Conservation (phyloP, 2,329 filamentous ascomycete species). For the Neofusicoccum parvum region DNA sequence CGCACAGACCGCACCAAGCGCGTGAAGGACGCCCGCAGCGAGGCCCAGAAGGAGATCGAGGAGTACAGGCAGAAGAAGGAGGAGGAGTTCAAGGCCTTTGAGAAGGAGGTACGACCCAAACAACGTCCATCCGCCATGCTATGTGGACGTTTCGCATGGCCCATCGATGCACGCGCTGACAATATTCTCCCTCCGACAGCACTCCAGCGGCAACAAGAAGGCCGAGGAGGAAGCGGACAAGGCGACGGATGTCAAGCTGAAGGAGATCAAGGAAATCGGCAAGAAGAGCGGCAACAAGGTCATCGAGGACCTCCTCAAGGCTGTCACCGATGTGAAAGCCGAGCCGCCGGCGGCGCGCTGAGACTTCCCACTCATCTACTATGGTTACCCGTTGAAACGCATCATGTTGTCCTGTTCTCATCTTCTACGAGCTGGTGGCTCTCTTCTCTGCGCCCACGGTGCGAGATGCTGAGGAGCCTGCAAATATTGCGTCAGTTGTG, state of each 20-base stretch:
- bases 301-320: conserved; percentile 77
- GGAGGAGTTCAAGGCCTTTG: conserved; percentile 91
- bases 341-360: conserved; percentile 52
- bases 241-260: conserved; percentile 79
- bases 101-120: conserved; percentile 65
- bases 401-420: conserved; percentile 14
- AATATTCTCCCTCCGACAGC: conserved; percentile 57
- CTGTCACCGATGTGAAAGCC: conserved; percentile 83
- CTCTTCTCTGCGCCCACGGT: background rate
- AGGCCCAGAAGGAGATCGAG: conserved; percentile 97
- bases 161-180: conserved; percentile 6
- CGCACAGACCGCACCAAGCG: conserved; percentile 84
- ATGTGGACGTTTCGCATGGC: background rate
- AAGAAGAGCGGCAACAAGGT: conserved; percentile 79
- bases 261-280: conserved; percentile 78
- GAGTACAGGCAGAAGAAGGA: conserved; percentile 90
- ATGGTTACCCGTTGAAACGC: conserved; percentile 18
- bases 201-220: conserved; percentile 84
- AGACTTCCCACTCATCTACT: background rate
- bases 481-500: conserved; percentile 1
- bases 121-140: background rate
- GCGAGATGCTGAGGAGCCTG: background rate
- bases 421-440: conserved; percentile 8
- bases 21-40: conserved; percentile 92
- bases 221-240: conserved; percentile 72